Percentiles rank a stretch among this genome's conserved stretches.
Evolutionary conservation across 2,329 filamentous ascomycete species (phyloP).

Genomic region (Botrytis fabae): DNA sequence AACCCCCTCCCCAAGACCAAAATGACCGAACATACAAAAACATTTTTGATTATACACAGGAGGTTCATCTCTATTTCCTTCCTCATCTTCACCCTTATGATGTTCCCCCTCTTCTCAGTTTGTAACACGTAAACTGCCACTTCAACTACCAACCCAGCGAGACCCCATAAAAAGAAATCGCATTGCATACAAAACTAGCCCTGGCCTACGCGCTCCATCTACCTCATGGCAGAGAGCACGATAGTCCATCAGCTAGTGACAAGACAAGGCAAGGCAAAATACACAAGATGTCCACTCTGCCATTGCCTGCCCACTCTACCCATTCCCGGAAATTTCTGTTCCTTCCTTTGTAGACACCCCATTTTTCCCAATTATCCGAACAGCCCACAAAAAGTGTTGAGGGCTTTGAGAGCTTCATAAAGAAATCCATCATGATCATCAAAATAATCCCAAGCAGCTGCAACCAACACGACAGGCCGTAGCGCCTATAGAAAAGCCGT

Average conservation of each 20-base stretch:
- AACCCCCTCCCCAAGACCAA: background rate
- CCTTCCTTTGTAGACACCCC: constrained; percentile 20
- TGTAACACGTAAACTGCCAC: background rate
- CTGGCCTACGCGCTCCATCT: constrained; percentile 13
- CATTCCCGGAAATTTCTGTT: constrained; percentile 8
- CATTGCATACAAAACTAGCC: constrained; percentile 13
- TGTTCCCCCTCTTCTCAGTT: background rate
- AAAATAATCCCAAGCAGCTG: constrained; percentile 17
- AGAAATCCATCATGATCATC: constrained; percentile 25
- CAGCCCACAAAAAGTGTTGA: constrained; percentile 7
- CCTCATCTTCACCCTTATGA: background rate
- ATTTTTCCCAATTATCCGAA: constrained; percentile 17
- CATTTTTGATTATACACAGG: constrained; percentile 23
- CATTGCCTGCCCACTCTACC: background rate
- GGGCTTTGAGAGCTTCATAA: constrained; percentile 20
- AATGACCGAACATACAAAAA: constrained; percentile 6
- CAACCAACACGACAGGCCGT: constrained; percentile 19
- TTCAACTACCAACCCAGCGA: background rate
- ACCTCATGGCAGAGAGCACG: constrained; percentile 18
- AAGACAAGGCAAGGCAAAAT: constrained; percentile 6
- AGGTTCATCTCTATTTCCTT: constrained; percentile 3
- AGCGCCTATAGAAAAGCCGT: constrained; percentile 18
- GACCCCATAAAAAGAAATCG: constrained; percentile 6
- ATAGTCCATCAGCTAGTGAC: constrained; percentile 8
- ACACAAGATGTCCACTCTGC: constrained; percentile 11